Evolutionary conservation across 768 basidiomycete species (phyloP).

Genomic region (Rhizopogon sp.): DNA sequence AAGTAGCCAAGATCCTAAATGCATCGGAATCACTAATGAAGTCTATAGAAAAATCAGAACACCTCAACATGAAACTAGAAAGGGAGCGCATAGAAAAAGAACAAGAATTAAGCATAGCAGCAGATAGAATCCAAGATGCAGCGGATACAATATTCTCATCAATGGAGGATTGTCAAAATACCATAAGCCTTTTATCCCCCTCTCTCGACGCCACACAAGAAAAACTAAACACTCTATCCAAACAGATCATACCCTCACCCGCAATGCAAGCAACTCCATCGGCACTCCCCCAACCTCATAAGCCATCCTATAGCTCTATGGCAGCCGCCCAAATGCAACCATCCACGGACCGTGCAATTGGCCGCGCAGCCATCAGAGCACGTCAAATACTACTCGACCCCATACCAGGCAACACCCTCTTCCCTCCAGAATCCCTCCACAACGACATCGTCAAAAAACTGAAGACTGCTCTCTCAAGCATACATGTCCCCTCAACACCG

Average conservation of each 20-base stretch:
- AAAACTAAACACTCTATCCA: neutral
- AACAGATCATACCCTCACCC: neutral
- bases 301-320: neutral
- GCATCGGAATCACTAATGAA: neutral
- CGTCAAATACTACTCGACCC: neutral
- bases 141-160: neutral
- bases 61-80: too few relatives aligned
- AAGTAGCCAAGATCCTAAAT: neutral
- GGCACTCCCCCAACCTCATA: too few relatives aligned
- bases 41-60: too few relatives aligned
- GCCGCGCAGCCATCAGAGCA: neutral
- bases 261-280: neutral
- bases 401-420: neutral
- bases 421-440: neutral
- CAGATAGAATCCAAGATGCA: neutral
- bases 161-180: neutral
- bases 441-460: neutral
- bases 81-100: too few relatives aligned
- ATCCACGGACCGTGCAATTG: neutral
- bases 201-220: neutral
- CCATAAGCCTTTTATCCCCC: neutral
- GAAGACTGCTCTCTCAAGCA: neutral
- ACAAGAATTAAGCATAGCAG: fast-evolving
- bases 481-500: too few relatives aligned
- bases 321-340: neutral